A percentile compares a stretch with the other conserved stretches of the same genome.
Evolutionary conservation across 2,329 filamentous ascomycete genomes (phyloP).

Genomic region (Cadophora gregata): DNA sequence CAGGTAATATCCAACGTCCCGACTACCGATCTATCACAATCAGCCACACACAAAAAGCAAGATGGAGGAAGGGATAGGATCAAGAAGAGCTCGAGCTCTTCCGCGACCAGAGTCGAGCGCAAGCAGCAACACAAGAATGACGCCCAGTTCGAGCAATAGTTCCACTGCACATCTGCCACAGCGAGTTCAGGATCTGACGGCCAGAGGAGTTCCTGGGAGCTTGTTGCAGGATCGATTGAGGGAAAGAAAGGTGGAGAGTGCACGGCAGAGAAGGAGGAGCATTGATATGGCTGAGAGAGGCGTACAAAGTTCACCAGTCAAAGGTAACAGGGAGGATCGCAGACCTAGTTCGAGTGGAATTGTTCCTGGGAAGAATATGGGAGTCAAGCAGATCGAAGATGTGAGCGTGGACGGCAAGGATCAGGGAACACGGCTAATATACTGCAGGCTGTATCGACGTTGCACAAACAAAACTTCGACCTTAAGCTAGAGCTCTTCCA

Average conservation of each 20-base stretch:
- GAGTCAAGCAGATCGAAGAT: slow-evolving; percentile 72
- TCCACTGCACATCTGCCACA: slow-evolving; percentile 28
- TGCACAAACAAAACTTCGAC: slow-evolving; percentile 80
- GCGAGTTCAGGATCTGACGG: slow-evolving; percentile 14
- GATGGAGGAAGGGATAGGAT: slow-evolving; percentile 33
- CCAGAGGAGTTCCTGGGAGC: slow-evolving; percentile 29
- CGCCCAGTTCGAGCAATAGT: slow-evolving; percentile 33
- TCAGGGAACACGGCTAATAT: slow-evolving; percentile 21
- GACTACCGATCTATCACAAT: neutral
- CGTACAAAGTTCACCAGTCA: slow-evolving; percentile 43
- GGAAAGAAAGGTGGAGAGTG: slow-evolving; percentile 44
- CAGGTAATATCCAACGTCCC: slow-evolving; percentile 19
- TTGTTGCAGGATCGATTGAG: slow-evolving; percentile 45
- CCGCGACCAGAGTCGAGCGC: slow-evolving; percentile 35
- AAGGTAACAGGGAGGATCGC: slow-evolving; percentile 33
- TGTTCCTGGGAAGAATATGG: slow-evolving; percentile 56
- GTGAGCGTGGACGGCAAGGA: slow-evolving; percentile 47
- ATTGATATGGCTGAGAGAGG: slow-evolving; percentile 34
- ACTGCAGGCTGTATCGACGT: slow-evolving; percentile 64
- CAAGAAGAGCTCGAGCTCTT: slow-evolving; percentile 17
- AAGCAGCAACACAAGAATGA: slow-evolving; percentile 39
- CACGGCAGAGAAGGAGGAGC: slow-evolving; percentile 37
- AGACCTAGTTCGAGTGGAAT: slow-evolving; percentile 42
- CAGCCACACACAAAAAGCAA: slow-evolving; percentile 23
- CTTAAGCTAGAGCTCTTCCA: slow-evolving; percentile 77